A percentile compares a stretch with the other conserved stretches of the same genome.
Conservation (phyloP, 208 protist species). For the Leishmania major region DNA sequence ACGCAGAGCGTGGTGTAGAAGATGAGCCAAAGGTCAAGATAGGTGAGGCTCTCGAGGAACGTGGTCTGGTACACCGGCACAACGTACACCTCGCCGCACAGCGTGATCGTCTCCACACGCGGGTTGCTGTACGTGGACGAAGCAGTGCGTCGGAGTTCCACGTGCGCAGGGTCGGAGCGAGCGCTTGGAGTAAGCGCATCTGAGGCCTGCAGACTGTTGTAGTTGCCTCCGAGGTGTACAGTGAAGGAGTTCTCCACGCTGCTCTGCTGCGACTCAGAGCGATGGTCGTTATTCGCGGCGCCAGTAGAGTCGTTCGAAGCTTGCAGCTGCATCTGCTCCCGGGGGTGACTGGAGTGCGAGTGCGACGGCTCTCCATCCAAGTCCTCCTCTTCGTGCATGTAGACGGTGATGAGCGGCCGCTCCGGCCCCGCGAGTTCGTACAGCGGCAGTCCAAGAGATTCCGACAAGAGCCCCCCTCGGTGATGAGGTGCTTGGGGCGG, state of each 20-base stretch:
- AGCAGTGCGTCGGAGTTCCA: neutral
- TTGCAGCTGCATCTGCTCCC: neutral
- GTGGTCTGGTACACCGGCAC: conserved; percentile 53
- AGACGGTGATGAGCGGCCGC: conserved; percentile 15
- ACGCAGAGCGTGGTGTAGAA: conserved; percentile 49
- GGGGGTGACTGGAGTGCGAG: neutral
- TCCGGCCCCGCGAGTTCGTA: conserved; percentile 4
- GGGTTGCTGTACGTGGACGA: conserved; percentile 44
- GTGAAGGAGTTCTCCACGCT: neutral
- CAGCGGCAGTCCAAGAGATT: conserved; percentile 4
- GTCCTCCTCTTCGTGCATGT: conserved; percentile 9
- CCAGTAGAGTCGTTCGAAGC: neutral
- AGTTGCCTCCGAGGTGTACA: conserved; percentile 1
- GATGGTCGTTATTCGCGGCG: neutral
- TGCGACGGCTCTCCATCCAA: neutral
- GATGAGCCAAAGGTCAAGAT: conserved; percentile 56
- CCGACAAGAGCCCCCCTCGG: conserved; percentile 3
- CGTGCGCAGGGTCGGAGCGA: neutral
- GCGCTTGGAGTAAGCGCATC: neutral
- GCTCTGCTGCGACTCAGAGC: neutral
- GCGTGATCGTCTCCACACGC: conserved; percentile 44
- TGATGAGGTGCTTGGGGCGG: neutral
- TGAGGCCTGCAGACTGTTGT: neutral
- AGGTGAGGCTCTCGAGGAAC: conserved; percentile 52
- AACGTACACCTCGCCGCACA: conserved; percentile 60